Evolutionary conservation across 2,329 filamentous ascomycete species (phyloP), one percentile per base, ranked within the genome.

Genomic region (Thielaviopsis musarum): DNA sequence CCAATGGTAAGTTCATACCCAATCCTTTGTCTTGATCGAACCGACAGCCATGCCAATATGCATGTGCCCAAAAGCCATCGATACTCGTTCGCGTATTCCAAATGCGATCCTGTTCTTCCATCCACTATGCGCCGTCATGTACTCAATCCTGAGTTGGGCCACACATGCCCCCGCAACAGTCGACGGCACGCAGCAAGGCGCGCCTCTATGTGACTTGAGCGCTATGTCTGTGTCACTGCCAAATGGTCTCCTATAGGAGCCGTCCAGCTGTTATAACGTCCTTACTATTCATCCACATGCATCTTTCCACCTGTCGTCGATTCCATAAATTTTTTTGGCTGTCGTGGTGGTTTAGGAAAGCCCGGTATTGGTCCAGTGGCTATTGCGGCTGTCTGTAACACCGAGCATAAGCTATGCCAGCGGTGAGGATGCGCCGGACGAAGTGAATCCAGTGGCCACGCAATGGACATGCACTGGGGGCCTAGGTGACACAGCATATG

Each of bases 1-100:
- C 93, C 77, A 98, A 98, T 90, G 93, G 93, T 98, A 82, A 82
- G 93, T 93, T 74, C 45, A 5, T 45, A n/a, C 38, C 38, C 38
- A 45, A 67, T 65, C 65, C 65, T 67, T 65, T 65, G 66, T 66
- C 65, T 53, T 26, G 13, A 65, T 65, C 62, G 65, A 65, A 72
- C 72, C n/a, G n/a, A 34, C 45, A 21, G 38, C 24, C 41, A 26
- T 34, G n/a, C 49, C 12, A 26, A 24, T 52, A 52, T 49, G 9
- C 41, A 26, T 22, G 17, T 48, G 53, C 28, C 26, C 22, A 19
- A 22, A 38, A 56, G 26, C 34, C 28, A 5, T 26, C 57, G 21
- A 22, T 48, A 34, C 52, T 21, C 24, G 19, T 51, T 52, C 26
- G 28, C 22, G 52, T 45, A 45, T 45, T 45, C 15, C 5, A 5